phyloP scores from a whole-genome alignment of 1,284 basidiomycete genomes.

The Thecaphora frezii region DNA sequence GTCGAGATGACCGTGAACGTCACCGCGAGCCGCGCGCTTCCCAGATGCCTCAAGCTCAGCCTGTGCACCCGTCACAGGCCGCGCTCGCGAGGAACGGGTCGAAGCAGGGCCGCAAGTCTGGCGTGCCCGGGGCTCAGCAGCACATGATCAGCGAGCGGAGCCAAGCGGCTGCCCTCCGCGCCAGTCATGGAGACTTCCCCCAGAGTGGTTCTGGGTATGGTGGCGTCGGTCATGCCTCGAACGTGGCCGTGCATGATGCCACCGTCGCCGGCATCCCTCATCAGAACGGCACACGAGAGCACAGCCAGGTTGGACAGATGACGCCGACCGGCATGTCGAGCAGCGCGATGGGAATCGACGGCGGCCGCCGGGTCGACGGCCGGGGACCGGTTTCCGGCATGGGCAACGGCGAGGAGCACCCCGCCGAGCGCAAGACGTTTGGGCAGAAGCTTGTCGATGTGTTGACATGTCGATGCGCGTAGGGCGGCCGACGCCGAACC shows the following conservation, averaged over 20 bases:
- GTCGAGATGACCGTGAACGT: constrained; percentile 55
- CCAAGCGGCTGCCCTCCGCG: constrained; percentile 29
- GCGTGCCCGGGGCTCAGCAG: constrained; percentile 22
- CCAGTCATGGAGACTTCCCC: constrained; percentile 37
- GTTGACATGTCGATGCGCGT: constrained; percentile 59
- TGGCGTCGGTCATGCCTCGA: constrained; percentile 44
- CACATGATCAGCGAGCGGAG: constrained; percentile 28
- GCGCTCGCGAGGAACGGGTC: constrained; percentile 39
- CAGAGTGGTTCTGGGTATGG: constrained; percentile 38
- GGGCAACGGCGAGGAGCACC: constrained; percentile 50
- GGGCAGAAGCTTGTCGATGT: constrained; percentile 58
- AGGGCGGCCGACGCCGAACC: neutral
- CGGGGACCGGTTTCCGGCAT: constrained; percentile 36
- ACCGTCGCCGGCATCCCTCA: constrained; percentile 36
- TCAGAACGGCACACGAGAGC: constrained; percentile 27
- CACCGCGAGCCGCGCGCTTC: constrained; percentile 36
- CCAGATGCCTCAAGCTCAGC: constrained; percentile 24
- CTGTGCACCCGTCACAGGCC: constrained; percentile 23
- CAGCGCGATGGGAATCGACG: constrained; percentile 30
- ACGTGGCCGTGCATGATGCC: constrained; percentile 52
- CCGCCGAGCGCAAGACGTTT: constrained; percentile 44
- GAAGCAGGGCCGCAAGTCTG: constrained; percentile 49
- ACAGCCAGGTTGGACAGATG: constrained; percentile 40
- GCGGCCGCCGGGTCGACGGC: constrained; percentile 28
- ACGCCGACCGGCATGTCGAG: constrained; percentile 29